Conservation (phyloP, 148 eudicot genomes). For the Simmondsia chinensis region DNA sequence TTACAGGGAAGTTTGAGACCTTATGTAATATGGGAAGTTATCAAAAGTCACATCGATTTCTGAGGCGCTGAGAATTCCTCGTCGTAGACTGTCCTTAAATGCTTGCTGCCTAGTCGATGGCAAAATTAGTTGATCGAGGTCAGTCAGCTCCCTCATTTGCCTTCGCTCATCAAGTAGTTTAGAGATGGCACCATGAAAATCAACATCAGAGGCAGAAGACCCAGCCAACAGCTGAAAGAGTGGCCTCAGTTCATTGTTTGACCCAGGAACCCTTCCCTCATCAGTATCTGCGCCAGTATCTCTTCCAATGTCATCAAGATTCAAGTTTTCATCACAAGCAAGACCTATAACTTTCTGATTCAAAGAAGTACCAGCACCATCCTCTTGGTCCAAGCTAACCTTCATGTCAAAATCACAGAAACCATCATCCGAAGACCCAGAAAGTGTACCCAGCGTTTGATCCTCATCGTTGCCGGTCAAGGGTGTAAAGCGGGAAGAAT, state of each 20-base stretch:
- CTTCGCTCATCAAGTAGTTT: conserved; percentile 51
- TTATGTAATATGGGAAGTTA: conserved; percentile 74
- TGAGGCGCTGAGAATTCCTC: conserved; percentile 32
- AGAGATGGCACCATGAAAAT: conserved; percentile 34
- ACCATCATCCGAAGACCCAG: conserved; percentile 52
- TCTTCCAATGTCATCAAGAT: conserved; percentile 26
- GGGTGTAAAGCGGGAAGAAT: conserved; percentile 55
- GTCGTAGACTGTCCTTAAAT: conserved; percentile 46
- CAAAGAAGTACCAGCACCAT: conserved; percentile 23
- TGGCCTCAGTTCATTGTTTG: conserved; percentile 41
- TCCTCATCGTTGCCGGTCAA: conserved; percentile 44
- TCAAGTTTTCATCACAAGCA: conserved; percentile 37
- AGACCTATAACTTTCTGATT: conserved; percentile 32
- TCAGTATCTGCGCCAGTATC: conserved; percentile 37
- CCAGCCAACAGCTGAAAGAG: conserved; percentile 37
- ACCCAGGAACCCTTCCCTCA: conserved; percentile 26
- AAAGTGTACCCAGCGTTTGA: conserved; percentile 30
- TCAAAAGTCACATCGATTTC: conserved; percentile 67
- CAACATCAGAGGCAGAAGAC: conserved; percentile 37
- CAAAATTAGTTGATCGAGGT: conserved; percentile 29
- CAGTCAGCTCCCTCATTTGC: conserved; percentile 41
- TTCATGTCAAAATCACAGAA: conserved; percentile 48
- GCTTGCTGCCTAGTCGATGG: conserved; percentile 46
- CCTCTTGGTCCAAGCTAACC: conserved; percentile 44
- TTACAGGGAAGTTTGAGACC: conserved; percentile 28